Evolutionary conservation across 768 basidiomycete species (phyloP).

Genomic region (Kwoniella dendrophila): DNA sequence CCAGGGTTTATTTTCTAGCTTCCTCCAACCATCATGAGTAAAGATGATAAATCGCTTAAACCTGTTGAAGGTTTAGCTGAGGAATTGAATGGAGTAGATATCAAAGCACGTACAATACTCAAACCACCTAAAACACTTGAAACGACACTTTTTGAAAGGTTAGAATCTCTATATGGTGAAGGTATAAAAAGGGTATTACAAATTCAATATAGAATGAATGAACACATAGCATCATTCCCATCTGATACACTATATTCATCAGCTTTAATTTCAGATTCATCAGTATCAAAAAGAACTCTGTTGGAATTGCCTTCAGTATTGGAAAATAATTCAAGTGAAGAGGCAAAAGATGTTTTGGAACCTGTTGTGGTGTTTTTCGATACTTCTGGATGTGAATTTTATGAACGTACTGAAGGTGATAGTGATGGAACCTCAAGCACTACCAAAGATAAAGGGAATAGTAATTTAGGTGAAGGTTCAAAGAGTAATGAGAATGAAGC

Average conservation of each 20-base stretch:
- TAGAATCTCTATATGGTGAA: constrained; percentile 83
- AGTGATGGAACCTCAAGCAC: constrained; percentile 59
- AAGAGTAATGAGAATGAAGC: constrained; percentile 94
- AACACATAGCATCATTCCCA: constrained; percentile 80
- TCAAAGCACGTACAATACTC: constrained; percentile 50
- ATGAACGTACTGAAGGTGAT: constrained; percentile 69
- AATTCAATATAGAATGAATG: constrained; percentile 89
- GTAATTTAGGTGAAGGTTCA: constrained; percentile 76
- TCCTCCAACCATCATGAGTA: constrained; percentile 84
- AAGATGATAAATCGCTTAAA: constrained; percentile 57
- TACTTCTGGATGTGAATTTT: constrained; percentile 91
- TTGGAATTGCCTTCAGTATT: constrained; percentile 65
- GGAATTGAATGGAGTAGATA: not conserved
- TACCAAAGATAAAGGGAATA: constrained; percentile 1
- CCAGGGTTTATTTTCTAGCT: constrained; percentile 60
- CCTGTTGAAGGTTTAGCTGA: constrained; percentile 14
- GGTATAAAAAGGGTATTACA: constrained; percentile 82
- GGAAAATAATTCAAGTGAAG: constrained; percentile 59
- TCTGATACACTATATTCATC: constrained; percentile 77
- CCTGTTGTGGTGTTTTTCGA: constrained; percentile 90
- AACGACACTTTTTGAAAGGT: constrained; percentile 85
- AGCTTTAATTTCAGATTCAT: constrained; percentile 68
- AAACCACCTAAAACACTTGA: constrained; percentile 74
- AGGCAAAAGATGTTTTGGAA: constrained; percentile 70
- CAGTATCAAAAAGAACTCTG: constrained; percentile 74